phyloP scores from a whole-genome alignment of 2,329 filamentous ascomycete genomes.

The Knufia fluminis region DNA sequence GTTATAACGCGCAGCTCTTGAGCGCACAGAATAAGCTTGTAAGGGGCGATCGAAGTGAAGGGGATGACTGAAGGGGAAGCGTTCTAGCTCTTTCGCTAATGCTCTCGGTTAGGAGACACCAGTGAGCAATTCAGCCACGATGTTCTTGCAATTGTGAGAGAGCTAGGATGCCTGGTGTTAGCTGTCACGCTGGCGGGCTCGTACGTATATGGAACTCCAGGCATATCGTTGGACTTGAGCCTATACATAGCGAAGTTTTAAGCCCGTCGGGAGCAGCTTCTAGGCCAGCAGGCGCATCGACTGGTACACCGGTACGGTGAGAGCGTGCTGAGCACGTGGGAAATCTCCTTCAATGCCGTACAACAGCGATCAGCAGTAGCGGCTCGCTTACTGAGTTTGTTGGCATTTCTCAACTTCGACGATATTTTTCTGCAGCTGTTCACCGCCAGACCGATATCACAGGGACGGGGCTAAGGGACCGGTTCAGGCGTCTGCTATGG shows the following conservation, averaged over 20 bases:
- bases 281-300: constrained; percentile 14
- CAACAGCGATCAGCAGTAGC: constrained; percentile 14
- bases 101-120: not conserved
- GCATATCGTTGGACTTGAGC: constrained; percentile 16
- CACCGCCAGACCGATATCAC: too few species aligned
- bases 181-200: constrained; percentile 19
- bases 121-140: not conserved
- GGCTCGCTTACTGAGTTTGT: constrained; percentile 11
- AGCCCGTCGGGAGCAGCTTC: constrained; percentile 6
- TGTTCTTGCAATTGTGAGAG: constrained; percentile 16
- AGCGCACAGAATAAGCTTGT: not conserved
- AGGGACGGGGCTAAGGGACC: too few species aligned
- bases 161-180: constrained; percentile 21
- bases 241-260: constrained; percentile 5
- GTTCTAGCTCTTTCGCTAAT: not conserved
- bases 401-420: constrained; percentile 9
- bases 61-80: not conserved
- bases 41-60: not conserved
- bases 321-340: constrained; percentile 24
- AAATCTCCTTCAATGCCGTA: constrained; percentile 19
- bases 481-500: too few species aligned
- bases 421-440: constrained; percentile 12
- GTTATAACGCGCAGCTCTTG: not conserved
- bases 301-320: constrained; percentile 20
- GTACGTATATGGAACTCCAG: constrained; percentile 18